Evolutionary conservation across 805 yeast genomes (phyloP).

Genomic region (Nakazawaea holstii): DNA sequence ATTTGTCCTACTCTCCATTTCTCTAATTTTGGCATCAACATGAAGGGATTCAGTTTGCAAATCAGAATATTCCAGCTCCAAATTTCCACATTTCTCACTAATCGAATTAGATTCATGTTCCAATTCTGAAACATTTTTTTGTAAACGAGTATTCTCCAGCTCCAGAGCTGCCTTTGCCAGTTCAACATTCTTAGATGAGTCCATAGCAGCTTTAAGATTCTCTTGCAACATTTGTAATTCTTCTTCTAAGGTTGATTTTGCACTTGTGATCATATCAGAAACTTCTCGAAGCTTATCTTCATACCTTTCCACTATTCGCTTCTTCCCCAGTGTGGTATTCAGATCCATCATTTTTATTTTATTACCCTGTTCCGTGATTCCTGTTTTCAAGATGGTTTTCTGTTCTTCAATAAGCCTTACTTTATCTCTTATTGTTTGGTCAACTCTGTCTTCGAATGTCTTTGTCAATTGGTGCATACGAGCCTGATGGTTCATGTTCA

Average conservation of each 20-base stretch:
- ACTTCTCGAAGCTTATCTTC: constrained; percentile 5
- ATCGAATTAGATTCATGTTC: not conserved
- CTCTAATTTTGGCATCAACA: not conserved
- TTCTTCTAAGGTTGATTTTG: not conserved
- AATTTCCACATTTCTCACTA: too few relatives aligned
- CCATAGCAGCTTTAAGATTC: not conserved
- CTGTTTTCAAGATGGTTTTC: not conserved
- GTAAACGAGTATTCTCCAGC: not conserved
- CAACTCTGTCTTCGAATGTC: constrained; percentile 4
- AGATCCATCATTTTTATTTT: constrained; percentile 17
- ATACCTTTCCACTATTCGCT: constrained; percentile 14
- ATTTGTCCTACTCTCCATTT: not conserved
- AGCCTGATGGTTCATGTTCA: constrained; percentile 1
- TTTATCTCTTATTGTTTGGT: constrained; percentile 3
- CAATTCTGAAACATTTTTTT: not conserved
- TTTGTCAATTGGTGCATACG: not conserved
- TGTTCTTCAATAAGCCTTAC: not conserved
- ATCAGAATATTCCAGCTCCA: not conserved
- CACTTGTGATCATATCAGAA: not conserved
- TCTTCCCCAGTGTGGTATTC: constrained; percentile 22
- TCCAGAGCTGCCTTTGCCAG: not conserved
- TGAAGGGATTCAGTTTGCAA: not conserved
- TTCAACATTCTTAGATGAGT: not conserved
- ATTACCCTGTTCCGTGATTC: not conserved
- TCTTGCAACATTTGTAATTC: constrained; percentile 6